Percentiles rank a stretch among this genome's conserved stretches.
phyloP scores from a whole-genome alignment of 2,329 filamentous ascomycete species.

The Alternaria viburni region DNA sequence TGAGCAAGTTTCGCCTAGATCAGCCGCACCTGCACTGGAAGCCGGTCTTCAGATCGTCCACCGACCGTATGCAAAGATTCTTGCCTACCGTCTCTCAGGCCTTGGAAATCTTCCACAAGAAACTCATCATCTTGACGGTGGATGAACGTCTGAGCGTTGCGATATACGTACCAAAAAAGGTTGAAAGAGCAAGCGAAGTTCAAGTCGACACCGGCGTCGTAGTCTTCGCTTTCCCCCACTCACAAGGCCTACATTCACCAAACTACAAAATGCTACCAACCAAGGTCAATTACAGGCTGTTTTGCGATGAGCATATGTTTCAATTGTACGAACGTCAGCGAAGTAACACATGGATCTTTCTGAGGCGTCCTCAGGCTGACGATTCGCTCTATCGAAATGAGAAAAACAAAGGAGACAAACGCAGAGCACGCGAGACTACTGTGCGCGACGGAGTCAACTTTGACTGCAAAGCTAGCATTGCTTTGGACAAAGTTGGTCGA shows the following conservation, averaged over 20 bases:
- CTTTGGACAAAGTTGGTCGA: slow-evolving; percentile 49
- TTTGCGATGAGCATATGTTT: slow-evolving; percentile 46
- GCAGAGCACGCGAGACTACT: slow-evolving; percentile 32
- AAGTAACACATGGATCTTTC: slow-evolving; percentile 49
- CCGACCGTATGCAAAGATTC: slow-evolving; percentile 48
- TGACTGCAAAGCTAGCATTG: slow-evolving; percentile 47
- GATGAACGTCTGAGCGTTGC: slow-evolving; percentile 49
- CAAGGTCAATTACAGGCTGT: slow-evolving; percentile 48
- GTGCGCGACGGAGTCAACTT: slow-evolving; percentile 34
- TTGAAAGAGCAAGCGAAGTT: slow-evolving; percentile 42
- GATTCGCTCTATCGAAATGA: slow-evolving; percentile 39
- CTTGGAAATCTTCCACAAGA: slow-evolving; percentile 50
- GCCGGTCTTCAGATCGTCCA: slow-evolving; percentile 41
- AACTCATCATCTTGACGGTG: slow-evolving; percentile 48
- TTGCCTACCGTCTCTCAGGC: slow-evolving; percentile 37
- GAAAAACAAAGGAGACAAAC: slow-evolving; percentile 26
- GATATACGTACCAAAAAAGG: slow-evolving; percentile 50
- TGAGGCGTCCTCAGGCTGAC: slow-evolving; percentile 39
- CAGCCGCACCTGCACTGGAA: slow-evolving; percentile 50
- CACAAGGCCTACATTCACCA: slow-evolving; percentile 42
- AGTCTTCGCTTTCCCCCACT: slow-evolving; percentile 50
- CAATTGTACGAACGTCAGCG: slow-evolving; percentile 49
- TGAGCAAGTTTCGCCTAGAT: slow-evolving; percentile 42
- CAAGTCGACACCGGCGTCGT: slow-evolving; percentile 45
- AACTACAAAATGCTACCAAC: slow-evolving; percentile 47